Conservation (phyloP, 768 basidiomycete species). For the Gloeopeniophorella convolvens region DNA sequence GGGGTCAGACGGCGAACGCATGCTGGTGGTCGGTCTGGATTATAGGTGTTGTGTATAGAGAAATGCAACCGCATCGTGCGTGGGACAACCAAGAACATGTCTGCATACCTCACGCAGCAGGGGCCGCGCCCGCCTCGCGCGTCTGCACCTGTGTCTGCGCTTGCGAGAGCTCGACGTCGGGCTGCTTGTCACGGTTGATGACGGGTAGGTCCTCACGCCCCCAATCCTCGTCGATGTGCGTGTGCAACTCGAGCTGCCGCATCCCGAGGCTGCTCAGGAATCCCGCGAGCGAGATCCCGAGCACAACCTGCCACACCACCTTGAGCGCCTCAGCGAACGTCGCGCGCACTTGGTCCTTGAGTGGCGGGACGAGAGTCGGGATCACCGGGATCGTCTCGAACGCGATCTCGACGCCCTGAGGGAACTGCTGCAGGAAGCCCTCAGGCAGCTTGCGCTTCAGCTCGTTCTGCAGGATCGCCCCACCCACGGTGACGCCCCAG, state of each 20-base stretch:
- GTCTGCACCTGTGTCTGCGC: too few species aligned
- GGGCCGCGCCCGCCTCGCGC: too few species aligned
- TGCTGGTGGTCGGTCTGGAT: too few species aligned
- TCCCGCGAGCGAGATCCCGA: slow-evolving; percentile 26
- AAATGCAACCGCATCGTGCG: too few species aligned
- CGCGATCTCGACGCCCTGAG: slow-evolving; percentile 23
- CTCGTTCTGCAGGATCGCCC: slow-evolving; percentile 33
- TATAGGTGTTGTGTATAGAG: too few species aligned
- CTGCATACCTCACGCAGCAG: too few species aligned
- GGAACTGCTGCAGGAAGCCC: slow-evolving; percentile 23
- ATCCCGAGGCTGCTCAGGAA: slow-evolving; percentile 26
- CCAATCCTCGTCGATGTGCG: slow-evolving; percentile 28
- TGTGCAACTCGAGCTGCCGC: slow-evolving; percentile 26
- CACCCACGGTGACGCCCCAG: slow-evolving; percentile 34
- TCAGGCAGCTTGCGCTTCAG: slow-evolving; percentile 28
- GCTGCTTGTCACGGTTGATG: too few species aligned
- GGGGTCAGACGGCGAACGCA: too few species aligned
- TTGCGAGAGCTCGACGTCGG: background rate
- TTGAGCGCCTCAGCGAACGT: slow-evolving; percentile 27
- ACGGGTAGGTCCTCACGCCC: slow-evolving; percentile 17
- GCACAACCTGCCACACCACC: slow-evolving; percentile 28
- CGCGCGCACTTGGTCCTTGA: slow-evolving; percentile 22
- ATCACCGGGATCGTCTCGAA: slow-evolving; percentile 27
- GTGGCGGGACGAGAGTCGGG: slow-evolving; percentile 19
- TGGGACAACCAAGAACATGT: too few species aligned